Conservation (phyloP, 1,139 yeast species). For the Oligophagozyma castellii region DNA sequence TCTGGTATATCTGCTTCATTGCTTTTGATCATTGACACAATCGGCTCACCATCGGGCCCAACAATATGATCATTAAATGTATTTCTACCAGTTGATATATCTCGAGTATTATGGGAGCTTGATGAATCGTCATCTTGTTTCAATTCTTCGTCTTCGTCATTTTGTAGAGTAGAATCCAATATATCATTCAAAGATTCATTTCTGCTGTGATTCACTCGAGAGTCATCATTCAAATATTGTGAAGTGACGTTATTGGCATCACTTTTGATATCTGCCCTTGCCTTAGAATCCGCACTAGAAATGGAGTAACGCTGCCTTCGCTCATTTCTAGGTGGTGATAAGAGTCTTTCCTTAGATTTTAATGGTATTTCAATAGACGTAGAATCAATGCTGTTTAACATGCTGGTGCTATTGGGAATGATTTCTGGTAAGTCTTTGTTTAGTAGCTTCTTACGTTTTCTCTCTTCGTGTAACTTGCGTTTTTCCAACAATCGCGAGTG, state of each 20-base stretch:
- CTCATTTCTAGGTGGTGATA: not conserved
- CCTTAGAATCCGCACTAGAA: too few species aligned
- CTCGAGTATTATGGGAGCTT: too few species aligned
- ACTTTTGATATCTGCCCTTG: too few species aligned
- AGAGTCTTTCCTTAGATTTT: conserved; percentile 1
- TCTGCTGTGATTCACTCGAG: not conserved
- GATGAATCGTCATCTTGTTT: not conserved
- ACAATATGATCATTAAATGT: not conserved
- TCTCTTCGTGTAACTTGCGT: conserved; percentile 27
- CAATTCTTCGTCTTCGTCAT: not conserved
- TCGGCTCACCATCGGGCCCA: not conserved
- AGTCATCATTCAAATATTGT: not conserved
- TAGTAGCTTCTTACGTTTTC: conserved; percentile 16
- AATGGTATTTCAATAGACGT: not conserved
- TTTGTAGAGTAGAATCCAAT: not conserved
- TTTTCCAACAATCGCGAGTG: conserved; percentile 60
- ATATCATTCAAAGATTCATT: not conserved
- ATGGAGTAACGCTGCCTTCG: not conserved
- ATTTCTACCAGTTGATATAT: too few species aligned
- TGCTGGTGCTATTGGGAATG: not conserved
- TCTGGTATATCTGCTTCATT: not conserved
- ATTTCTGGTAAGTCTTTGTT: conserved; percentile 3
- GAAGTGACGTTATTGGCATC: not conserved
- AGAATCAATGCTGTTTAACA: too few species aligned
- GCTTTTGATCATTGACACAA: too few species aligned